Conservation (phyloP, 2,329 filamentous ascomycete genomes). For the Zymoseptoria tritici region DNA sequence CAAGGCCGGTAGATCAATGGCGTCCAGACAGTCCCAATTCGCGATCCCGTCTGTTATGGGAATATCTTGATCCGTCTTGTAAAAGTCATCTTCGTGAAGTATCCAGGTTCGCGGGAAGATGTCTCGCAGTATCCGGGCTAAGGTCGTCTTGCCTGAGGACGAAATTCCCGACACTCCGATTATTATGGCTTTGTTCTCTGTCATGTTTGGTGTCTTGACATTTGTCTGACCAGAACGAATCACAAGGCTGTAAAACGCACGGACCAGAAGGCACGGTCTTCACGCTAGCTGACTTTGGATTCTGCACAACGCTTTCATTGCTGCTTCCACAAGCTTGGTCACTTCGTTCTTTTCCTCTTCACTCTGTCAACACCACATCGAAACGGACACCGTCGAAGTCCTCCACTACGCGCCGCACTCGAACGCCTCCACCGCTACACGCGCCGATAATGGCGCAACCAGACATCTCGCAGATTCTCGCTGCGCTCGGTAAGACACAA, state of each 20-base stretch:
- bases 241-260: background rate
- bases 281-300: background rate
- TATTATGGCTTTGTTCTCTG: conserved; percentile 44
- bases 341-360: background rate
- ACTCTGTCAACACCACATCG: conserved; percentile 1
- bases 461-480: conserved; percentile 46
- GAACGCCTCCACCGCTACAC: background rate
- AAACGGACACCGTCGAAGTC: background rate
- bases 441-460: conserved; percentile 37
- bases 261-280: background rate
- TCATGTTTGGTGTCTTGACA: background rate
- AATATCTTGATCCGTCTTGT: conserved; percentile 67
- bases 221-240: background rate
- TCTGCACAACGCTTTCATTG: conserved; percentile 2
- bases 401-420: background rate
- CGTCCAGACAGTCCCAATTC: conserved; percentile 87
- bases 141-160: conserved; percentile 89
- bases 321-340: background rate
- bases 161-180: conserved; percentile 84
- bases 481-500: conserved; percentile 39
- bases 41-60: conserved; percentile 49
- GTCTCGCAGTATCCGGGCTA: conserved; percentile 74
- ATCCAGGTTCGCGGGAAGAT: conserved; percentile 70
- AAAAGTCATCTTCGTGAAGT: conserved; percentile 95
- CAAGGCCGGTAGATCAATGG: conserved; percentile 66